phyloP scores from a whole-genome alignment of 495 filamentous ascomycete genomes.

The Ramalina peruviana region DNA sequence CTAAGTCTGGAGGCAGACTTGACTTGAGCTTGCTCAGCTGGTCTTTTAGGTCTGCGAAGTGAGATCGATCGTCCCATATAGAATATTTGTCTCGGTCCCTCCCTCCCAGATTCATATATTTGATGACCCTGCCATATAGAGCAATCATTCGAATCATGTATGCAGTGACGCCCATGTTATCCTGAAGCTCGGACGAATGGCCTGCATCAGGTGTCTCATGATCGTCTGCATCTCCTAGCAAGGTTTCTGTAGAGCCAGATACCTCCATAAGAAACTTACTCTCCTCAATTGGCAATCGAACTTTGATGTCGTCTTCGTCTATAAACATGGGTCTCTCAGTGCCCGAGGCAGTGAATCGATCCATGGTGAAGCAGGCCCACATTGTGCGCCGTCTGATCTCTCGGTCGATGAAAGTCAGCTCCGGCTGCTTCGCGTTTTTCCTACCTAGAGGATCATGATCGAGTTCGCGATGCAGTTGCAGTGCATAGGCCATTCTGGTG shows the following conservation, averaged over 20 bases:
- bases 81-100: conserved; percentile 63
- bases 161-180: conserved; percentile 88
- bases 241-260: conserved; percentile 71
- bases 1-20: conserved; percentile 52
- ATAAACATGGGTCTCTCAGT: conserved; percentile 89
- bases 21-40: conserved; percentile 57
- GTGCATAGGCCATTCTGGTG: conserved; percentile 88
- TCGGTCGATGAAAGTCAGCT: conserved; percentile 78
- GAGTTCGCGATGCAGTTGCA: conserved; percentile 89
- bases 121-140: conserved; percentile 80
- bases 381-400: conserved; percentile 88
- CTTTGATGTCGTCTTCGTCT: conserved; percentile 73
- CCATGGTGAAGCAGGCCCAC: conserved; percentile 98
- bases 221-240: conserved; percentile 60
- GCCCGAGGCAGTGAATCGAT: conserved; percentile 91
- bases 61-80: conserved; percentile 72
- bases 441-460: conserved; percentile 62
- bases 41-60: conserved; percentile 53
- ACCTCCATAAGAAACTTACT: conserved; percentile 83
- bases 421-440: conserved; percentile 45
- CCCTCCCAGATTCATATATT: conserved; percentile 82
- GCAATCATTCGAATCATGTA: conserved; percentile 80
- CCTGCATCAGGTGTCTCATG: conserved; percentile 46
- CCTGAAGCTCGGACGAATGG: conserved; percentile 50
- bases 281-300: conserved; percentile 85